Base-by-base conservation (phyloP, 2,329 filamentous ascomycete species). In the Fusarium sp. region DNA sequence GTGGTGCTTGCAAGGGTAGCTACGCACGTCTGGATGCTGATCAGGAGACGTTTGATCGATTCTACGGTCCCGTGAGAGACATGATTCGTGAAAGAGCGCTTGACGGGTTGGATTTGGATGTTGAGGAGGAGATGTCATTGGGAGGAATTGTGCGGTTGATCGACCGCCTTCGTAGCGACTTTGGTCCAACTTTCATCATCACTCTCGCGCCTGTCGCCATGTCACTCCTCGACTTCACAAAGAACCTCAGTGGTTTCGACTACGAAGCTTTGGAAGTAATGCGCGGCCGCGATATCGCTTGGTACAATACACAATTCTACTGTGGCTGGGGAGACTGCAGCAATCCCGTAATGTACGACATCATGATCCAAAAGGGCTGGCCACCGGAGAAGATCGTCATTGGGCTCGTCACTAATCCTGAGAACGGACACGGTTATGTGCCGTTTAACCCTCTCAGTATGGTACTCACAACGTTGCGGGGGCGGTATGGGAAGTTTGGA, bases 291-390 rank as follows among this genome's bases (percentile, higher is more conserved):
- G 85, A 90, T 42, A 91, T 97, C 30, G 84, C 85, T 4, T 97
- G 93, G 88, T 97, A 97, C 78, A 97, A 97, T 76, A 85, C 91
- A 8, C 94, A 97, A 76, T 97, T 97, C 79, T 97, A 97, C 83
- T 96, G 92, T 75, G 93, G 93, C 3, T 97, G 93, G 90, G 93
- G 93, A 10, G 83, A 84, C 69, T 80, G 84, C 62, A 77, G 73
- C 45, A 82, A 74, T 30, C 79, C 84, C 0, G 56, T 76, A 40
- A 81, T 83, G 76, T 89, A 86, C 74, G 82, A 87, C 57, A 70
- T 77, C 50, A 83, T 88, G 52, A 70, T 88, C 10, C 81, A 82
- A 15, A 83, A 85, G 44, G 93, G 93, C 10, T 97, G 92, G 90
- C 83, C 86, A 3, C 85, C 92, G 0, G 81, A 87, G 20, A 92